A percentile compares a stretch with the other conserved stretches of the same genome.
Conservation (phyloP, 1,284 basidiomycete species). For the Rhodotorula glutinis region DNA sequence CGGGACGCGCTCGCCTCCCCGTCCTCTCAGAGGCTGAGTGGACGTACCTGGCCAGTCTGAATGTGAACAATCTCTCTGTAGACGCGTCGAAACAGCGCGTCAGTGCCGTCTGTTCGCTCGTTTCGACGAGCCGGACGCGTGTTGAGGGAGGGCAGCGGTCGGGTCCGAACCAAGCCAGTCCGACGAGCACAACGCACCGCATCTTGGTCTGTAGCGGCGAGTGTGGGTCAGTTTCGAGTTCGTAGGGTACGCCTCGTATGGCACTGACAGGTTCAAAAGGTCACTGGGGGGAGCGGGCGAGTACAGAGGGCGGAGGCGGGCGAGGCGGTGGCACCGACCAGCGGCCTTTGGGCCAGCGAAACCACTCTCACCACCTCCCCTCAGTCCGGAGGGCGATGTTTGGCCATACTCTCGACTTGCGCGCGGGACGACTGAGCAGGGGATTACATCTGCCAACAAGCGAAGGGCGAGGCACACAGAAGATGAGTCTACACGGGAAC, state of each 20-base stretch:
- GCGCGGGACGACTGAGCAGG: too few species aligned
- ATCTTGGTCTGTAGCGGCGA: background rate
- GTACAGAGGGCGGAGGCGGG: background rate
- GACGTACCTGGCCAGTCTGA: constrained; percentile 83
- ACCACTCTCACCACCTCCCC: too few species aligned
- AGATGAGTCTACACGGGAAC: too few species aligned
- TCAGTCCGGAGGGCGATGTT: too few species aligned
- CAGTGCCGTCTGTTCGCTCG: too few species aligned
- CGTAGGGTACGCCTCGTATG: background rate
- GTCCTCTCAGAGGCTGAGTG: constrained; percentile 39
- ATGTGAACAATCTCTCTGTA: constrained; percentile 82
- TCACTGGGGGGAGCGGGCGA: background rate
- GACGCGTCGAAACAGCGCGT: background rate
- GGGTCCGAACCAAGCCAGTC: background rate
- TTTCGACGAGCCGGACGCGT: background rate
- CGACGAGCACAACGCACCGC: background rate
- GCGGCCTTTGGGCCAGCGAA: too few species aligned
- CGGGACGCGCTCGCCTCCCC: background rate
- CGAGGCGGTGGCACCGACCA: background rate
- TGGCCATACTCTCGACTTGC: too few species aligned
- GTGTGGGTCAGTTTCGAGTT: background rate
- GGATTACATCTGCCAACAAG: too few species aligned
- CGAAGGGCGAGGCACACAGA: too few species aligned
- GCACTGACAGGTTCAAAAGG: background rate
- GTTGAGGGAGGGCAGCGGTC: background rate